These are phyloP conservation scores for Kuraishia cidri DNA, from an alignment of 805 yeast species.

Conservation along the genomic window DNA sequence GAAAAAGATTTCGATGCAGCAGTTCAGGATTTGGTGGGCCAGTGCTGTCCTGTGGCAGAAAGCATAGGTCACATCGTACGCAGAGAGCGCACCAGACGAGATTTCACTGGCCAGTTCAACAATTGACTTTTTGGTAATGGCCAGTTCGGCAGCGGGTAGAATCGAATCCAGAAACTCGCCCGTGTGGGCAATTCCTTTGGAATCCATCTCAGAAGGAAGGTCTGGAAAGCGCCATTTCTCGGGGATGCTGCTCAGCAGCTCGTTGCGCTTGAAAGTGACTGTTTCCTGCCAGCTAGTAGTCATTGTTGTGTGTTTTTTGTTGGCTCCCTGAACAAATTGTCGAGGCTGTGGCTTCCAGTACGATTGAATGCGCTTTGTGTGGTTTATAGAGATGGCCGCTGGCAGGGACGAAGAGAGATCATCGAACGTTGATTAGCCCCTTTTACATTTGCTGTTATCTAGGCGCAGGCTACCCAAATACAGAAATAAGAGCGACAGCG, in stretches of 20 bases:
- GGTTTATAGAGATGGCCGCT: too few relatives aligned
- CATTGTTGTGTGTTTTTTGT: too few relatives aligned
- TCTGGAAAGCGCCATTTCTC: conserved; percentile 15
- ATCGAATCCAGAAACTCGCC: conserved; percentile 11
- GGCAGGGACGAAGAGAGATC: too few relatives aligned
- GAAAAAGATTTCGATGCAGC: conserved; percentile 27
- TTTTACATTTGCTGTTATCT: too few relatives aligned
- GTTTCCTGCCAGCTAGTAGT: conserved; percentile 2
- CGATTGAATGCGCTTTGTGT: too few relatives aligned
- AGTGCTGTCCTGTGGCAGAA: conserved; percentile 22
- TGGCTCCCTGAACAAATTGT: too few relatives aligned
- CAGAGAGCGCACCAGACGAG: conserved; percentile 29
- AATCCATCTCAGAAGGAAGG: conserved; percentile 18
- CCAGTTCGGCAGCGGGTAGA: conserved; percentile 17
- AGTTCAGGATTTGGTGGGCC: conserved; percentile 16
- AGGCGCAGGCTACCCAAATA: too few relatives aligned
- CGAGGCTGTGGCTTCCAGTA: too few relatives aligned
- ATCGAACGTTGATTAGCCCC: too few relatives aligned
- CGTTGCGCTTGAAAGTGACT: background rate
- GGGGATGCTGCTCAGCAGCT: conserved; percentile 13
- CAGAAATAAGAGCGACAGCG: too few relatives aligned
- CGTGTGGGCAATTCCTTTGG: conserved; percentile 24
- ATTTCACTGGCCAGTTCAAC: conserved; percentile 25
- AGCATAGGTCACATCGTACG: conserved; percentile 38
- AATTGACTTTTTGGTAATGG: conserved; percentile 25